Evolutionary conservation across 139 green algal species (phyloP).

Genomic region (Gonium pectorale): DNA sequence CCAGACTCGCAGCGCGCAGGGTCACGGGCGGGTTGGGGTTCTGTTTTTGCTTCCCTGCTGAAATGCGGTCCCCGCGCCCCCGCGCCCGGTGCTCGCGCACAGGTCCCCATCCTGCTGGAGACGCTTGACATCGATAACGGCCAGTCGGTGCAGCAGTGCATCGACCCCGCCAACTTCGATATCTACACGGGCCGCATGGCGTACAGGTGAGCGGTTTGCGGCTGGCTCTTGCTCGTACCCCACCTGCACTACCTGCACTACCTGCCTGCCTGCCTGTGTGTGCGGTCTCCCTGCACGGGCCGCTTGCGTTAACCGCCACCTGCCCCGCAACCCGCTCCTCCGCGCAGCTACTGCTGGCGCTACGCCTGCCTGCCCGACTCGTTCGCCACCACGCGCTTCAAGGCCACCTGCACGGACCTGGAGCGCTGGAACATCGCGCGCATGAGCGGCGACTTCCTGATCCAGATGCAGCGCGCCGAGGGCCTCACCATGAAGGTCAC

Average conservation of each 20-base stretch:
- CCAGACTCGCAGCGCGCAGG: too few species aligned
- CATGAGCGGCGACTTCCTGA: slow-evolving; percentile 23
- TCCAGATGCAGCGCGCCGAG: slow-evolving; percentile 30
- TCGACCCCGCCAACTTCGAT: slow-evolving; percentile 61
- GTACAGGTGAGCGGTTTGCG: not conserved
- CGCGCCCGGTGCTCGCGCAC: too few species aligned
- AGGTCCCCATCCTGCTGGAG: slow-evolving; percentile 46
- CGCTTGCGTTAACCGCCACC: not conserved
- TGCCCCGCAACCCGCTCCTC: not conserved
- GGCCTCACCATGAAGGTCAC: slow-evolving; percentile 36
- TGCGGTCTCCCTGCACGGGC: too few species aligned
- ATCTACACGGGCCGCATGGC: slow-evolving; percentile 50
- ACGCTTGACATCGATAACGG: slow-evolving; percentile 28
- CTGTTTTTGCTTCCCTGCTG: too few species aligned
- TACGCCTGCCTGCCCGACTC: slow-evolving; percentile 54
- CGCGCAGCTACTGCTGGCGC: slow-evolving; percentile 57
- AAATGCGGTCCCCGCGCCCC: too few species aligned
- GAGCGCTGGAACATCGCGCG: slow-evolving; percentile 42
- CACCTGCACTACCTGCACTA: too few species aligned
- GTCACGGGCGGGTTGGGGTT: too few species aligned
- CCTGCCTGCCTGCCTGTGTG: too few species aligned
- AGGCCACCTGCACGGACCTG: slow-evolving; percentile 35
- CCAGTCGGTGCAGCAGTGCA: slow-evolving; percentile 44
- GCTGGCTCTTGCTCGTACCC: too few species aligned
- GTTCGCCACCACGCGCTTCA: slow-evolving; percentile 52